A percentile compares a stretch with the other conserved stretches of the same genome.
phyloP scores from a whole-genome alignment of 352 stramenopile genomes.

The Pythium pyrilobum region DNA sequence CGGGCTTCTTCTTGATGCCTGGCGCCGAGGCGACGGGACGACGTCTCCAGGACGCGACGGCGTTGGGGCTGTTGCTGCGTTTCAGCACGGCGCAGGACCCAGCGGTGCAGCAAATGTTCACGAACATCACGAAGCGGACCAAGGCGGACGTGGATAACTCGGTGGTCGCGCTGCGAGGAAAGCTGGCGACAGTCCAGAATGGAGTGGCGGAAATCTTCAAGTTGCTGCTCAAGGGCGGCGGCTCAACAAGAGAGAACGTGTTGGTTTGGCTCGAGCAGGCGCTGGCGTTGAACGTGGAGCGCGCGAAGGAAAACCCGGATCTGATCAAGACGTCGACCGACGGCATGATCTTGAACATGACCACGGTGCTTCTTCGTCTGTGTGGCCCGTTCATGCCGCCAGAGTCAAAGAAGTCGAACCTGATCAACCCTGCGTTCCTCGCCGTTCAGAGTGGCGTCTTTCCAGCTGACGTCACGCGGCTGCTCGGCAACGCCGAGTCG shows the following conservation, averaged over 20 bases:
- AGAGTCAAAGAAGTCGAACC: slow-evolving; percentile 62
- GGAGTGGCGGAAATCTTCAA: slow-evolving; percentile 60
- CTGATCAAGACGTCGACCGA: slow-evolving; percentile 53
- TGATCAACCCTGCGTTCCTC: slow-evolving; percentile 66
- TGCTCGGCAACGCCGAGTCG: slow-evolving; percentile 35
- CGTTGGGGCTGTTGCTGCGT: slow-evolving; percentile 66
- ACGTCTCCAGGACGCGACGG: slow-evolving; percentile 71
- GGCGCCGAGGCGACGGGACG: slow-evolving; percentile 52
- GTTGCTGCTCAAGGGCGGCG: slow-evolving; percentile 59
- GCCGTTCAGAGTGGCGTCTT: slow-evolving; percentile 50
- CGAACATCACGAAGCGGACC: slow-evolving; percentile 80
- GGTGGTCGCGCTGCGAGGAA: slow-evolving; percentile 52
- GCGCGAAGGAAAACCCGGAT: slow-evolving; percentile 78
- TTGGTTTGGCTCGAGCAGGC: slow-evolving; percentile 73
- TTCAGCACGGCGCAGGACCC: slow-evolving; percentile 73
- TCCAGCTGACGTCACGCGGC: slow-evolving; percentile 52
- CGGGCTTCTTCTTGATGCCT: slow-evolving; percentile 62
- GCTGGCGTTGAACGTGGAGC: slow-evolving; percentile 64
- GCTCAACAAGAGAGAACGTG: slow-evolving; percentile 48
- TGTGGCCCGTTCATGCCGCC: slow-evolving; percentile 81
- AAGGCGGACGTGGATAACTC: slow-evolving; percentile 77
- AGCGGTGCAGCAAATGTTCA: slow-evolving; percentile 74
- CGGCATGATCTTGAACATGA: slow-evolving; percentile 78
- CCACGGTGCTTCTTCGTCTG: slow-evolving; percentile 66
- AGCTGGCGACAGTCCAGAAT: slow-evolving; percentile 65